Conservation (phyloP, 805 yeast species). For the Grigorovia yakushimaensis region DNA sequence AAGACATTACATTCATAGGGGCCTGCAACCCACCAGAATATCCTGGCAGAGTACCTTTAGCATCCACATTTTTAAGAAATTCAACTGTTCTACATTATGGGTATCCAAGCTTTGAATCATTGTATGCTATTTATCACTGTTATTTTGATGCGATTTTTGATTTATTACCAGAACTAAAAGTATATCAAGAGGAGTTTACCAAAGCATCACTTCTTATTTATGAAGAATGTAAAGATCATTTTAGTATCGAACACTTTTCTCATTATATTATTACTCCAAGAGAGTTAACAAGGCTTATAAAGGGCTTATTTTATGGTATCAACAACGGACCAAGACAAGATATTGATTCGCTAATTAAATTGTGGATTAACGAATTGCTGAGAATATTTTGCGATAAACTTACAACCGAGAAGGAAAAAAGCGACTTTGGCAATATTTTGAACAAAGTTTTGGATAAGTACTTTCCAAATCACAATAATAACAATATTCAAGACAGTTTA, state of each 20-base stretch:
- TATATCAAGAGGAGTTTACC: constrained; percentile 43
- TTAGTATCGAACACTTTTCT: constrained; percentile 32
- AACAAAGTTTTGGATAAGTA: constrained; percentile 24
- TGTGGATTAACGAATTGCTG: constrained; percentile 77
- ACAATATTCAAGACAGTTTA: constrained; percentile 38
- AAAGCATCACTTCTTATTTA: constrained; percentile 61
- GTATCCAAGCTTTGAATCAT: constrained; percentile 58
- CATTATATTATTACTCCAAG: constrained; percentile 83
- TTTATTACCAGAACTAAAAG: constrained; percentile 49
- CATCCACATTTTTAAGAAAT: constrained; percentile 58
- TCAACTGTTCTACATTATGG: constrained; percentile 61
- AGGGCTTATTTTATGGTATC: constrained; percentile 56
- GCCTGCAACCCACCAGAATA: constrained; percentile 90
- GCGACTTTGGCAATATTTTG: constrained; percentile 38
- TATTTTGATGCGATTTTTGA: constrained; percentile 50
- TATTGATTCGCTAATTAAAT: constrained; percentile 40
- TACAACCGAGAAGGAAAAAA: constrained; percentile 36
- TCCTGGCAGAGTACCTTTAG: constrained; percentile 55
- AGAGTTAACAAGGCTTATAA: constrained; percentile 79
- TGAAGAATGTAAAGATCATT: constrained; percentile 31
- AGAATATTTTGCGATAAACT: constrained; percentile 72
- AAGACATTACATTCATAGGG: constrained; percentile 74
- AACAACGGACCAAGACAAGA: constrained; percentile 29
- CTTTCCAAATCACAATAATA: constrained; percentile 41
- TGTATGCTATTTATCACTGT: constrained; percentile 55